Conservation (phyloP, 148 eudicot species). For the Amaranthus cruentus region DNA sequence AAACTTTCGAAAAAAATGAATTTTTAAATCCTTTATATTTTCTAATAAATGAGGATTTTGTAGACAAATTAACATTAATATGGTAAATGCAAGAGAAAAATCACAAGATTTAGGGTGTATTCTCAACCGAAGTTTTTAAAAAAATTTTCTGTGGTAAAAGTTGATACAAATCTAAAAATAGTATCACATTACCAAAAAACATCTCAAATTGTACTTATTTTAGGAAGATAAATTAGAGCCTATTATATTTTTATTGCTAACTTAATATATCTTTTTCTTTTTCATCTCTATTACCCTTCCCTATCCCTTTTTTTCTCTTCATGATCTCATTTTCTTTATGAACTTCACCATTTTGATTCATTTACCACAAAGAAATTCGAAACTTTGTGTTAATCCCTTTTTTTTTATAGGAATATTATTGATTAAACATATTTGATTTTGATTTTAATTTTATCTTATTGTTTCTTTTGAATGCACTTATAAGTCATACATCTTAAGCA, state of each 20-base stretch:
- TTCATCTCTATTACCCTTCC: no score
- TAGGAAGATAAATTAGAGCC: neutral
- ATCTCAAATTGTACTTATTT: neutral
- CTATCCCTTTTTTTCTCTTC: no score
- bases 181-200: neutral
- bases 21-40: no score
- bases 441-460: no score
- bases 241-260: neutral
- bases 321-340: no score
- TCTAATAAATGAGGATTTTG: no score
- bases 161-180: neutral
- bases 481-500: no score
- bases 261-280: neutral
- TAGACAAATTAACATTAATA: no score
- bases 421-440: neutral
- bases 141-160: neutral
- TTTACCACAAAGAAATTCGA: neutral
- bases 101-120: neutral
- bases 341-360: no score
- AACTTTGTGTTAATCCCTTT: neutral
- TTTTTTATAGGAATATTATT: neutral
- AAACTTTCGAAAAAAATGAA: no score
- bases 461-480: no score
- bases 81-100: no score
- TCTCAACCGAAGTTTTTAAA: neutral